phyloP scores from a whole-genome alignment of 2,329 filamentous ascomycete species.

The Curvularia eragrostidis region DNA sequence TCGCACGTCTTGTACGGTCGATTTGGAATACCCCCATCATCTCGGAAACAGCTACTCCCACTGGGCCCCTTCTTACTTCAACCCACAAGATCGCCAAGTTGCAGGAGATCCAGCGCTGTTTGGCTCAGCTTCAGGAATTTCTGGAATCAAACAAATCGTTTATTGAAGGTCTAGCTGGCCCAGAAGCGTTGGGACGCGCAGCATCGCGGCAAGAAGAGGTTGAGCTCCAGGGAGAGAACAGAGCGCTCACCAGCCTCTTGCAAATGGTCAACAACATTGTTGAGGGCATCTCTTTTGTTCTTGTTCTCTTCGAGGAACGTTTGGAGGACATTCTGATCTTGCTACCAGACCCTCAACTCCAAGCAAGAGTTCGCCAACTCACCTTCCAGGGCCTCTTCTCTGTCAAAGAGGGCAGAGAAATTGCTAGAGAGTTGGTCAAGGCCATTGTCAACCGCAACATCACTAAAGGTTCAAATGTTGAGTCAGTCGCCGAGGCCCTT shows the following conservation, averaged over 20 bases:
- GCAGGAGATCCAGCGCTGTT: slow-evolving; percentile 76
- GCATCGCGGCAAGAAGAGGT: slow-evolving; percentile 88
- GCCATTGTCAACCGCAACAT: slow-evolving; percentile 98
- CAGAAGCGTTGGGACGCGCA: slow-evolving; percentile 79
- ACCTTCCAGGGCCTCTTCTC: slow-evolving; percentile 92
- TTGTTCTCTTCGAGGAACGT: slow-evolving; percentile 92
- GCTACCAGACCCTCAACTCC: slow-evolving; percentile 70
- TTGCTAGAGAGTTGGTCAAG: slow-evolving; percentile 94
- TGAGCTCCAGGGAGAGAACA: slow-evolving; percentile 90
- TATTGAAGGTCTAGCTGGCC: slow-evolving; percentile 92
- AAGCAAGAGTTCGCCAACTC: slow-evolving; percentile 73
- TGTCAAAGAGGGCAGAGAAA: slow-evolving; percentile 76
- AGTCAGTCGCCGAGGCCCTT: slow-evolving; percentile 94
- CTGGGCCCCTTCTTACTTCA: slow-evolving; percentile 69
- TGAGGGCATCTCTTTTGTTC: slow-evolving; percentile 94
- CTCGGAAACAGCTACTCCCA: slow-evolving; percentile 59
- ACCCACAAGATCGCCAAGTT: slow-evolving; percentile 73
- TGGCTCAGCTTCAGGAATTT: slow-evolving; percentile 81
- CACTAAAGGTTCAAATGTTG: slow-evolving; percentile 93
- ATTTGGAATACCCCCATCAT: slow-evolving; percentile 87
- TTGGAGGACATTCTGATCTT: slow-evolving; percentile 85
- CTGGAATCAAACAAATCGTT: slow-evolving; percentile 86
- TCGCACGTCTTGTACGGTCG: slow-evolving; percentile 84
- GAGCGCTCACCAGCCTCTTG: slow-evolving; percentile 85
- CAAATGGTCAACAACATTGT: slow-evolving; percentile 88